Conservation (phyloP, 179 eudicot genomes). For the Amaranthus tricolor region DNA sequence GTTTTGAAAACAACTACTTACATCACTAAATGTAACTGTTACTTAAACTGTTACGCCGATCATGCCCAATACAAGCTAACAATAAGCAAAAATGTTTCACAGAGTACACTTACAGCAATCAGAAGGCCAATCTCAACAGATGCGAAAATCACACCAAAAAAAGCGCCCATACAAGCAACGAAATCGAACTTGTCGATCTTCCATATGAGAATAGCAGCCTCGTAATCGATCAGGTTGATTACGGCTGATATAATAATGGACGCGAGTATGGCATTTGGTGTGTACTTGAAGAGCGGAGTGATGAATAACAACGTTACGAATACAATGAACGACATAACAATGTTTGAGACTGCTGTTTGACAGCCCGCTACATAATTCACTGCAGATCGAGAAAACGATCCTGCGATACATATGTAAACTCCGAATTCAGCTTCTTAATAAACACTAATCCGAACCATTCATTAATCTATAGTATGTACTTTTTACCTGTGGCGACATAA, state of each 20-base stretch:
- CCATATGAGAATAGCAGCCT: conserved; percentile 67
- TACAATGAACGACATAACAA: conserved; percentile 77
- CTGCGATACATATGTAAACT: conserved; percentile 32
- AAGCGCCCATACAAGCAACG: conserved; percentile 74
- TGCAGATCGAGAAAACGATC: conserved; percentile 90
- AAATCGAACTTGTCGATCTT: conserved; percentile 88
- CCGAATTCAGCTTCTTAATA: no score
- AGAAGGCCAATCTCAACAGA: conserved; percentile 87
- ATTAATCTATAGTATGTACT: not conserved
- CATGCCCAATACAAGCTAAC: not conserved
- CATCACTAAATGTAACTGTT: no score
- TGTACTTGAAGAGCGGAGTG: conserved; percentile 72
- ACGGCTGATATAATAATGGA: conserved; percentile 79
- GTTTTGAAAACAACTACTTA: no score
- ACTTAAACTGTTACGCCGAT: not conserved
- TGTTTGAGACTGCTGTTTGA: conserved; percentile 70
- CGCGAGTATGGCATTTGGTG: conserved; percentile 78
- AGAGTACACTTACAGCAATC: conserved; percentile 52
- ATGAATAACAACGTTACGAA: conserved; percentile 55
- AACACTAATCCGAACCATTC: not conserved
- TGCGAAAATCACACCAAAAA: conserved; percentile 72
- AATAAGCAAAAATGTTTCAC: not conserved
- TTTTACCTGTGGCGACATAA: conserved; percentile 80
- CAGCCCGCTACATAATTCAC: conserved; percentile 88
- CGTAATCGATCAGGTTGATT: conserved; percentile 62